A percentile compares a stretch with the other conserved stretches of the same genome.
Conservation (phyloP, 306 rosid species). For the Gastrolobium bilobum region DNA sequence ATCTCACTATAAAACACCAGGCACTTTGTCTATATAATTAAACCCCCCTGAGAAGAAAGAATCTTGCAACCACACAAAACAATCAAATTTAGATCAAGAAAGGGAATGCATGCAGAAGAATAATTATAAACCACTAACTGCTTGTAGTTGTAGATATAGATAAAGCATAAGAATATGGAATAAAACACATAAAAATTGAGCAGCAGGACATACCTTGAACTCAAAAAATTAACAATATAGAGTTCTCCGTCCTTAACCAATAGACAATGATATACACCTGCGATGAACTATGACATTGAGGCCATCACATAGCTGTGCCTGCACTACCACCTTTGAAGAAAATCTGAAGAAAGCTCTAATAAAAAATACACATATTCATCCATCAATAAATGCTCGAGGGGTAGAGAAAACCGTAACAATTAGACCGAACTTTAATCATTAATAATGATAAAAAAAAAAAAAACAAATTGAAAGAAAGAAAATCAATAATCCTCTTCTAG, state of each 20-base stretch:
- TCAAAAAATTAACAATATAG: background rate
- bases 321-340: constrained; percentile 43
- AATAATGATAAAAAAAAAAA: background rate
- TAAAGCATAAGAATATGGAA: background rate
- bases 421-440: constrained; percentile 26
- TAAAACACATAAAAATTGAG: background rate
- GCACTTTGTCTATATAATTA: constrained; percentile 22
- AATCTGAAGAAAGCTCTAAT: constrained; percentile 47
- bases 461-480: background rate
- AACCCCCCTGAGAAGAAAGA: constrained; percentile 34
- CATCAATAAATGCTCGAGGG: constrained; percentile 4
- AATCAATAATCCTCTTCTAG: background rate
- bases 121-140: too few relatives aligned
- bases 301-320: constrained; percentile 36
- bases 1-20: background rate
- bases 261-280: background rate
- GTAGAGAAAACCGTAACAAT: background rate
- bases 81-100: constrained; percentile 24
- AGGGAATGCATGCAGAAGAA: constrained; percentile 36
- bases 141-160: background rate
- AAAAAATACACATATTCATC: background rate
- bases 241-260: constrained; percentile 26
- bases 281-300: constrained; percentile 12
- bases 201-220: constrained; percentile 42
- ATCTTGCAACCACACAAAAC: constrained; percentile 42